Base-by-base conservation (phyloP, 192 early-diverging fungal species). In the Cetraspora pellucida region DNA sequence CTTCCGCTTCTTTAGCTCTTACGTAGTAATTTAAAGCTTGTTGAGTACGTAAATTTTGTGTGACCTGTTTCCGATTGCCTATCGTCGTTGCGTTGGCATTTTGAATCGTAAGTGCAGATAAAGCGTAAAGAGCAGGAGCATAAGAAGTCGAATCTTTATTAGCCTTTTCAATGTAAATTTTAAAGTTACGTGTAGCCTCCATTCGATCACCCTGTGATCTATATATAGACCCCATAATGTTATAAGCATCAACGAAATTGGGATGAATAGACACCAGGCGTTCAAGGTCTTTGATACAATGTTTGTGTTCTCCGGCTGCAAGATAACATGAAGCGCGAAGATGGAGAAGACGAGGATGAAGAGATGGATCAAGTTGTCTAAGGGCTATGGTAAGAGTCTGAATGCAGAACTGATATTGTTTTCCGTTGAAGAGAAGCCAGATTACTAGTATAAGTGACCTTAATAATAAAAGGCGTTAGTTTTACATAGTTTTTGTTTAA, bases 341-440 rank as follows among this genome's bases (percentile, higher is more conserved):
- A 74, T 84, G 85, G 50, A 77, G 74, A 71, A 88, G 73, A 60
- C 88, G 84, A n/a, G 83, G 84, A 77, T 84, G 82, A 71, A 89
- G 76, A 19, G 82, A 77, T 25, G 44, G 10, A 31, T 72, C 79
- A 72, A 87, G 88, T 54, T 85, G 85, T 46, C 83, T 81, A 59
- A 89, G 83, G 43, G 87, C 88, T 27, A 89, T 80, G 46, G 78
- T 80, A 59, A 89, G 75, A 59, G 88, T 89, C 58, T 85, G 84
- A 69, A 87, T 80, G 76, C 87, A 88, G 75, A 87, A 87, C 70
- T 83, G 80, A 55, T 57, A 89, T 78, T 89, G 88, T 73, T 83
- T 85, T 46, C 88, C 88, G 47, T 83, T 82, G 73, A 83, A 86
- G 46, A 89, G 75, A 73, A 89, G 86, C 88, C 86, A 87, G 55